Conservation (phyloP, 441 rosid genomes). For the Pelargonium fulgidum region DNA sequence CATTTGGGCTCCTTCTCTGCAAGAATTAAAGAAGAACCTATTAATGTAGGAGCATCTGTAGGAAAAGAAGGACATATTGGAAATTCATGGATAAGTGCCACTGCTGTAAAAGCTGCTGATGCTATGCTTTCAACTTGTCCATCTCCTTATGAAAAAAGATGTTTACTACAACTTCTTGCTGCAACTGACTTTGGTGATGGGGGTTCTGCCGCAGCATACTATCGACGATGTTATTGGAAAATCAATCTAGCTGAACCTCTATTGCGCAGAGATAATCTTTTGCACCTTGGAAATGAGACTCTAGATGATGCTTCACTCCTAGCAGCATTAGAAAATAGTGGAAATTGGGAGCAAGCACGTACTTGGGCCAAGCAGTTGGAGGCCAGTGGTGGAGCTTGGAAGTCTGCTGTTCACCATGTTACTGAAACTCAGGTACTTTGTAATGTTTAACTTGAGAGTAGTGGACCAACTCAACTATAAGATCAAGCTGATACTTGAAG, state of each 20-base stretch:
- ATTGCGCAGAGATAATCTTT: slow-evolving; percentile 56
- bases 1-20: slow-evolving; percentile 93
- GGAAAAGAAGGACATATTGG: slow-evolving; percentile 66
- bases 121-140: slow-evolving; percentile 86
- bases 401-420: slow-evolving; percentile 79
- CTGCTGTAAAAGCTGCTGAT: slow-evolving; percentile 90
- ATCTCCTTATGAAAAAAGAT: slow-evolving; percentile 94
- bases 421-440: slow-evolving; percentile 87
- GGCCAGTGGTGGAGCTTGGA: slow-evolving; percentile 85
- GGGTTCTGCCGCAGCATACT: slow-evolving; percentile 67
- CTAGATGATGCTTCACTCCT: slow-evolving; percentile 92
- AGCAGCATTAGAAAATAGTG: slow-evolving; percentile 70
- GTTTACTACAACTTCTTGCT: slow-evolving; percentile 89
- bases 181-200: slow-evolving; percentile 93
- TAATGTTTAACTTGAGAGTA: not conserved
- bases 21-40: slow-evolving; percentile 77
- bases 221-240: slow-evolving; percentile 85
- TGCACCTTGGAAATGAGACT: slow-evolving; percentile 76
- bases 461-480: too few species aligned
- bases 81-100: slow-evolving; percentile 77
- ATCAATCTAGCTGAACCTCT: slow-evolving; percentile 93
- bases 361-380: slow-evolving; percentile 99
- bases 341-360: slow-evolving; percentile 97
- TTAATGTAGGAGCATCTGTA: slow-evolving; percentile 41
- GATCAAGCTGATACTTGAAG: too few species aligned